A percentile compares a stretch with the other conserved stretches of the same genome.
Conservation (phyloP, 1,284 basidiomycete species). For the Meira nashicola region DNA sequence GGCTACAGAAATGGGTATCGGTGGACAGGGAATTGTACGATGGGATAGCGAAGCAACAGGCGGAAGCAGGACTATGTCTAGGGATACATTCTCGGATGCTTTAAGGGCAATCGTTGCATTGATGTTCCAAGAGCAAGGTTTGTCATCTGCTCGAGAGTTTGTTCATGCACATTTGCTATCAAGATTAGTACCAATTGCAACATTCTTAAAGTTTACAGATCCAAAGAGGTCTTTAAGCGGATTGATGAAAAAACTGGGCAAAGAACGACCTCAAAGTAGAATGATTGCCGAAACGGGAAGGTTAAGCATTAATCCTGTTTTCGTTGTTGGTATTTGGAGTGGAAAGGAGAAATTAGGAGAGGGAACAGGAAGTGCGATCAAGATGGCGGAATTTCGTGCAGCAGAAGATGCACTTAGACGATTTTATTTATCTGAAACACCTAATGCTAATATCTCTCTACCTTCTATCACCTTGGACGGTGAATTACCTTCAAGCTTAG, state of each 20-base stretch:
- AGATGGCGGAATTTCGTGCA: slow-evolving; percentile 93
- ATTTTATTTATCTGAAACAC: slow-evolving; percentile 63
- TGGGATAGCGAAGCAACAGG: slow-evolving; percentile 22
- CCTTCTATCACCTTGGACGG: slow-evolving; percentile 39
- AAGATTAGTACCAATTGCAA: slow-evolving; percentile 60
- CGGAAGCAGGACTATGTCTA: slow-evolving; percentile 21
- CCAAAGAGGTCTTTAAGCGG: slow-evolving; percentile 52
- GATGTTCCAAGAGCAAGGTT: slow-evolving; percentile 56
- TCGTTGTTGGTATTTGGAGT: slow-evolving; percentile 88
- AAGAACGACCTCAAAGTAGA: slow-evolving; percentile 55
- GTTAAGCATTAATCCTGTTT: slow-evolving; percentile 79
- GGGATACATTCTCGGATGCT: slow-evolving; percentile 51
- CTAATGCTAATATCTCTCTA: slow-evolving; percentile 63
- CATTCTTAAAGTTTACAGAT: slow-evolving; percentile 73
- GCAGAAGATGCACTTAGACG: slow-evolving; percentile 77
- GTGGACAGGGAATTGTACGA: slow-evolving; percentile 46
- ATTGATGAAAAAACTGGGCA: slow-evolving; percentile 49
- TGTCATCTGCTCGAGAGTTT: slow-evolving; percentile 27
- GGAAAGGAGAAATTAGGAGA: slow-evolving; percentile 80
- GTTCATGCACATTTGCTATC: slow-evolving; percentile 31
- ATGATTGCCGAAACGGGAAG: slow-evolving; percentile 88
- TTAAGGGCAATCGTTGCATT: slow-evolving; percentile 58
- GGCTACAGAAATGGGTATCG: slow-evolving; percentile 60
- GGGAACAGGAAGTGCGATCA: slow-evolving; percentile 84
- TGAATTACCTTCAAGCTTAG: not conserved